Percentiles rank a stretch among this genome's conserved stretches.
Conservation (phyloP, 768 basidiomycete species). For the Boletellus ananiceps region DNA sequence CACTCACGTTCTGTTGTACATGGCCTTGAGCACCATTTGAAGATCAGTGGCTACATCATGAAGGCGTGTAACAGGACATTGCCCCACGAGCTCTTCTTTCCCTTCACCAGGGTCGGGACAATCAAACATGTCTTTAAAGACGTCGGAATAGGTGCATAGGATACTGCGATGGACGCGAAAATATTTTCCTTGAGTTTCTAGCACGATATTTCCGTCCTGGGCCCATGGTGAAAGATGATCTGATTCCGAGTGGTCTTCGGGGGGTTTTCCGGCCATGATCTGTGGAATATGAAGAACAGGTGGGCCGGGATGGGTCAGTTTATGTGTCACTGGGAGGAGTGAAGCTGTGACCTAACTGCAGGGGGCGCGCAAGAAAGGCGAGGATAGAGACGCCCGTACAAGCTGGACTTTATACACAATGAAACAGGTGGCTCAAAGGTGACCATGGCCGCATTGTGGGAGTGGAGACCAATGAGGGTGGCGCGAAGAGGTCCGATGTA, state of each 20-base stretch:
- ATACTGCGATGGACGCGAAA: constrained; percentile 32
- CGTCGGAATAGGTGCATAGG: constrained; percentile 22
- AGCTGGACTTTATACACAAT: too few species aligned
- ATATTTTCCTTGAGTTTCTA: constrained; percentile 20
- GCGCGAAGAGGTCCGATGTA: too few species aligned
- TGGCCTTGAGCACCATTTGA: constrained; percentile 13
- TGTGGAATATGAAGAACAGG: too few species aligned
- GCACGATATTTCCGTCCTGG: constrained; percentile 31
- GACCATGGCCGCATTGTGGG: too few species aligned
- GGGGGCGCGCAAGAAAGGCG: too few species aligned
- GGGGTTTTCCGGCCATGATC: neutral
- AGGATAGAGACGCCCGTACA: too few species aligned
- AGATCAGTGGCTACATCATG: constrained; percentile 13
- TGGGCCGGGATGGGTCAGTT: too few species aligned
- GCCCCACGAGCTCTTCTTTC: constrained; percentile 11
- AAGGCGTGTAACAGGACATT: constrained; percentile 20
- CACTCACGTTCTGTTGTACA: constrained; percentile 13
- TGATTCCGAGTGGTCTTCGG: neutral
- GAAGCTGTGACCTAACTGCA: too few species aligned
- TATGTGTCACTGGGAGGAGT: too few species aligned
- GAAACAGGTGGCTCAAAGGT: too few species aligned
- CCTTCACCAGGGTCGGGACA: constrained; percentile 1
- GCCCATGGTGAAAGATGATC: neutral
- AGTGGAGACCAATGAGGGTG: too few species aligned
- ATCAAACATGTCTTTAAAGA: constrained; percentile 32